These are phyloP conservation scores for Kondoa subrosea DNA, from an alignment of 768 basidiomycete species.

Conservation along the genomic window DNA sequence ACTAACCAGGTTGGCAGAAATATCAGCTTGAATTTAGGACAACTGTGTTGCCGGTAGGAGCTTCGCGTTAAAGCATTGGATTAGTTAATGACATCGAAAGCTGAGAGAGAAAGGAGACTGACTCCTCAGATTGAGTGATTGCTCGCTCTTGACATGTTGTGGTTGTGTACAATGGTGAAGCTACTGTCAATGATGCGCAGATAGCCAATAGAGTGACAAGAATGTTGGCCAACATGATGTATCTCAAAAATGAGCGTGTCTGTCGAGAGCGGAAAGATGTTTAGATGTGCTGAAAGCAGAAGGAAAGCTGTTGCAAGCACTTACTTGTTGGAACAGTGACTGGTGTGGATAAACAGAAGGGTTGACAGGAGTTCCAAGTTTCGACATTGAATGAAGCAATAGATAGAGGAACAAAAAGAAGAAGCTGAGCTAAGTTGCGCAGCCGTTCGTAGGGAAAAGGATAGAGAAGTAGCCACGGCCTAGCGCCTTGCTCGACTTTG, in stretches of 20 bases:
- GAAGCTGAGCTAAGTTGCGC: neutral
- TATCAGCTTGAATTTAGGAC: too few species aligned
- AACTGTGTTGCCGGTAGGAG: too few species aligned
- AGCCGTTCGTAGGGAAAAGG: too few species aligned
- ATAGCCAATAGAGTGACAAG: too few species aligned
- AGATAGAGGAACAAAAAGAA: neutral
- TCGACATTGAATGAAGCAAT: neutral
- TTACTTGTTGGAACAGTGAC: neutral
- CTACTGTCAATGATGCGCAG: neutral
- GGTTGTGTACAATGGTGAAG: neutral
- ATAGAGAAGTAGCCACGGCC: neutral
- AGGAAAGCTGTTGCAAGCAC: too few species aligned
- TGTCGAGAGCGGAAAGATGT: too few species aligned
- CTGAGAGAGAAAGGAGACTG: neutral
- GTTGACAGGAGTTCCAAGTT: too few species aligned
- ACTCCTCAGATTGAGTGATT: neutral
- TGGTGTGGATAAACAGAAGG: too few species aligned
- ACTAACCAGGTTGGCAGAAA: too few species aligned
- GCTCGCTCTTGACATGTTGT: neutral
- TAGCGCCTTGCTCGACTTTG: neutral
- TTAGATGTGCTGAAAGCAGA: neutral
- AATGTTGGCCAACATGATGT: too few species aligned
- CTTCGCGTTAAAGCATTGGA: too few species aligned
- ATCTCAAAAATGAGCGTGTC: too few species aligned
- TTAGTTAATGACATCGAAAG: neutral